Evolutionary conservation across 176 grass and related monocot genomes (phyloP).

Genomic region (Raddia distichophylla): DNA sequence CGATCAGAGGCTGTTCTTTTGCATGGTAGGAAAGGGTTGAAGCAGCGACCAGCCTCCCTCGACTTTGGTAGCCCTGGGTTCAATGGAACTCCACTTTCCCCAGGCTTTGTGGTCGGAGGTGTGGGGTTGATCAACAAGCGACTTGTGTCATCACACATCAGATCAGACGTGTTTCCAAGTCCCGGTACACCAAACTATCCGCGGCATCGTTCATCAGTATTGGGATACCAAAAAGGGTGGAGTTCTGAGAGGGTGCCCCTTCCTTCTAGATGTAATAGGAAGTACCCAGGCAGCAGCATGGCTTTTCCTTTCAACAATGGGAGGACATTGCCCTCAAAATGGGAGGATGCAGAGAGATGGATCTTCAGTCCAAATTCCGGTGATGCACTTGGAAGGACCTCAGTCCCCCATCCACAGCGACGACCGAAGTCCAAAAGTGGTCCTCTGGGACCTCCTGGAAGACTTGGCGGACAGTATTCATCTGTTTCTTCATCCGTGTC

Average conservation of each 20-base stretch:
- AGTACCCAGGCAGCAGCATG: slow-evolving; percentile 57
- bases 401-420: slow-evolving; percentile 46
- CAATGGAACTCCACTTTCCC: slow-evolving; percentile 54
- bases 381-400: slow-evolving; percentile 50
- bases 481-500: slow-evolving; percentile 58
- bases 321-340: slow-evolving; percentile 91
- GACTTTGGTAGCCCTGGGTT: slow-evolving; percentile 63
- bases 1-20: slow-evolving; percentile 43
- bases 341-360: slow-evolving; percentile 98
- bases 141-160: slow-evolving; percentile 52
- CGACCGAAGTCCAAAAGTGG: slow-evolving; percentile 92
- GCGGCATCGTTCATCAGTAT: slow-evolving; percentile 30
- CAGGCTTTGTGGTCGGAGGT: slow-evolving; percentile 51
- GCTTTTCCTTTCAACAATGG: slow-evolving; percentile 69
- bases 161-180: slow-evolving; percentile 68
- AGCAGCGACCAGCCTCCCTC: slow-evolving; percentile 60
- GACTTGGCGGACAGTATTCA: slow-evolving; percentile 51
- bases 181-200: slow-evolving; percentile 75
- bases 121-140: slow-evolving; percentile 72
- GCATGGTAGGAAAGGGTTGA: slow-evolving; percentile 50
- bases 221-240: slow-evolving; percentile 72
- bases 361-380: slow-evolving; percentile 84
- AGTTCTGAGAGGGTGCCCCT: slow-evolving; percentile 89
- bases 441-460: slow-evolving; percentile 68
- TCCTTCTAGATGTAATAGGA: slow-evolving; percentile 52